Percentiles rank a stretch among this genome's conserved stretches.
These are phyloP conservation scores for Daedaleopsis nitida DNA, from an alignment of 768 basidiomycete species.

Conservation along the genomic window DNA sequence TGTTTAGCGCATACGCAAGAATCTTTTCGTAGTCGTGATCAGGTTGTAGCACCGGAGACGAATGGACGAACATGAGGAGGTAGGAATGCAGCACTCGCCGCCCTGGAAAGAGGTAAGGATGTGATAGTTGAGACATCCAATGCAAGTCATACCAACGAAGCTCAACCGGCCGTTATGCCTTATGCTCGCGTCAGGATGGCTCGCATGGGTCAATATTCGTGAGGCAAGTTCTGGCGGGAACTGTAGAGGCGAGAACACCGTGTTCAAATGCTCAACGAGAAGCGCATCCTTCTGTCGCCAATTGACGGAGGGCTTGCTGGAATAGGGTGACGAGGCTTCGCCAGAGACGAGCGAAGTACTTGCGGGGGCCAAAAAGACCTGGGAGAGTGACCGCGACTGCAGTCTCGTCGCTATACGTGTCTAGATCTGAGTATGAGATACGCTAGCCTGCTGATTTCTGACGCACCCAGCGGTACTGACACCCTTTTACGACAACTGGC, in stretches of 20 bases:
- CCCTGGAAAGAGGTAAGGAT: constrained; percentile 44
- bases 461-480: constrained; percentile 17
- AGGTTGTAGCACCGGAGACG: constrained; percentile 45
- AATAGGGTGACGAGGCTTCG: background rate
- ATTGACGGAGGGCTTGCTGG: constrained; percentile 11
- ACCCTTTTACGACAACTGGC: constrained; percentile 8
- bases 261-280: constrained; percentile 57
- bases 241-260: constrained; percentile 62
- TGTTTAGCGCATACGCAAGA: constrained; percentile 58
- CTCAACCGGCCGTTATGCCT: constrained; percentile 75
- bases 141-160: constrained; percentile 65
- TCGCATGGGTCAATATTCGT: constrained; percentile 77
- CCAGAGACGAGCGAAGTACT: background rate
- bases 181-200: constrained; percentile 62
- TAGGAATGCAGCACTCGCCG: constrained; percentile 79
- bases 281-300: constrained; percentile 12
- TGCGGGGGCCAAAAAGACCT: background rate
- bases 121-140: background rate
- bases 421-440: background rate
- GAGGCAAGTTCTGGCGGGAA: constrained; percentile 73
- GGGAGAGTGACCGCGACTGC: constrained; percentile 2
- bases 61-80: constrained; percentile 69
- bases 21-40: constrained; percentile 62
- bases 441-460: background rate
- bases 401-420: background rate